Base-by-base conservation (phyloP, 2,329 filamentous ascomycete genomes). In the Epichloe scottii region DNA sequence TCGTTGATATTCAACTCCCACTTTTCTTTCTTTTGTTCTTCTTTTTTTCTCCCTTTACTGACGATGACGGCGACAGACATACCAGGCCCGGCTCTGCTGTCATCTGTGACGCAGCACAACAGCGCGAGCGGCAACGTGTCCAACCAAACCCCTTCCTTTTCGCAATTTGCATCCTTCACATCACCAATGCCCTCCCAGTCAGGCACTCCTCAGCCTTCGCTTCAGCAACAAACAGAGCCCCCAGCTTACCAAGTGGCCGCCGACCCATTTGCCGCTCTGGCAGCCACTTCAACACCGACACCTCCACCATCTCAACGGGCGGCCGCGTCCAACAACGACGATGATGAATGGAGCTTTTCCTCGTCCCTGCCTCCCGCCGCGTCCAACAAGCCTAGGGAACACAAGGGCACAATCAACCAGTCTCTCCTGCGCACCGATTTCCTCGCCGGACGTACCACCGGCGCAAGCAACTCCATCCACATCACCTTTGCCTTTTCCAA, bases 341-440 rank as follows among this genome's bases (percentile, higher is more conserved):
- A 96, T 48, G 91, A 97, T 56, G 91, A 97, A 62, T 97, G 91
- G 90, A 86, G 82, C 23, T 97, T 97, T 65, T 82, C 87, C 3
- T 97, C 91, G 0, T 84, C 91, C 0, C 74, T 96, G 14, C 91
- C 91, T 30, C 67, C 74, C 2, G 74, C 79, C 54, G 61, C 71
- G 49, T 61, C 73, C 17, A 60, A 68, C 54, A 75, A 80, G 35
- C 81, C 83, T 1, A 74, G 69, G 49, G 76, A 80, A 48, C 79
- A 87, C 57, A 79, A 79, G 46, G 71, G 85, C 19, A 76, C 75
- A 3, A 79, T 96, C 42, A 82, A 81, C 61, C 82, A 87, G 60
- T 84, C 82, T 2, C 75, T 71, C 42, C 71, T 97, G 45, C 79
- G 80, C 53, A 83, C 95, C 53, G 78, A 87, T 39, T 84, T 96